Evolutionary conservation across 2,329 filamentous ascomycete species (phyloP).

Genomic region (Venturia oleaginea): DNA sequence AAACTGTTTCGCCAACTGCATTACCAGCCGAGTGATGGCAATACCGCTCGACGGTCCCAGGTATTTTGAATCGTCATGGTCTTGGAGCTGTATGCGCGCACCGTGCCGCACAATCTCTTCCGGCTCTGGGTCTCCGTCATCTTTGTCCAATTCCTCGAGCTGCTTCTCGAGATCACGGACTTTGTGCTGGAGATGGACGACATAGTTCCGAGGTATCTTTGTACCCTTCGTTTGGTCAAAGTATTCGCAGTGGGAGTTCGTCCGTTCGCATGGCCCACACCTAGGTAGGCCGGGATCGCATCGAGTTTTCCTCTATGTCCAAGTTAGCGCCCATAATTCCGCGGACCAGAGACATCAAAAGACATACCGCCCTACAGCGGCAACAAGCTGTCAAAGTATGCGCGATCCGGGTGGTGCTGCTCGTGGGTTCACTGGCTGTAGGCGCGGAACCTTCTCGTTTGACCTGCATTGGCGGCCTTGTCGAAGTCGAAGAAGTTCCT

Average conservation of each 20-base stretch:
- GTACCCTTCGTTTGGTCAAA: constrained; percentile 80
- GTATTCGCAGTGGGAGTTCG: constrained; percentile 88
- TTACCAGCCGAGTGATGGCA: constrained; percentile 85
- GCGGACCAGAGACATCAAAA: background rate
- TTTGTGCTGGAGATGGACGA: constrained; percentile 81
- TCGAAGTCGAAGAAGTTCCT: background rate
- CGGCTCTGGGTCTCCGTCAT: constrained; percentile 58
- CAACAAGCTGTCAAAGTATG: constrained; percentile 75
- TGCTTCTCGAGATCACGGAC: constrained; percentile 76
- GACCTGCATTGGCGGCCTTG: constrained; percentile 9
- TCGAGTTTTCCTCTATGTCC: constrained; percentile 77
- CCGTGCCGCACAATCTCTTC: constrained; percentile 84
- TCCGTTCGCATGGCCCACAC: constrained; percentile 86
- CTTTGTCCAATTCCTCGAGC: constrained; percentile 67
- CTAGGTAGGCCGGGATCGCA: constrained; percentile 89
- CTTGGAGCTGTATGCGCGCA: constrained; percentile 74
- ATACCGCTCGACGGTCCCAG: constrained; percentile 92
- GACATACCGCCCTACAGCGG: constrained; percentile 64
- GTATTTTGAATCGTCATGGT: constrained; percentile 82
- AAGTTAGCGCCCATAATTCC: background rate
- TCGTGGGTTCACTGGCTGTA: background rate
- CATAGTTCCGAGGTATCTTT: constrained; percentile 84
- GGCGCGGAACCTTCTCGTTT: constrained; percentile 9
- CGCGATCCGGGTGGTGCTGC: constrained; percentile 44
- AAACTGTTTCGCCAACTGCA: constrained; percentile 93